Evolutionary conservation across 1,139 yeast genomes (phyloP).

Genomic region (Protomyces pachydermus): DNA sequence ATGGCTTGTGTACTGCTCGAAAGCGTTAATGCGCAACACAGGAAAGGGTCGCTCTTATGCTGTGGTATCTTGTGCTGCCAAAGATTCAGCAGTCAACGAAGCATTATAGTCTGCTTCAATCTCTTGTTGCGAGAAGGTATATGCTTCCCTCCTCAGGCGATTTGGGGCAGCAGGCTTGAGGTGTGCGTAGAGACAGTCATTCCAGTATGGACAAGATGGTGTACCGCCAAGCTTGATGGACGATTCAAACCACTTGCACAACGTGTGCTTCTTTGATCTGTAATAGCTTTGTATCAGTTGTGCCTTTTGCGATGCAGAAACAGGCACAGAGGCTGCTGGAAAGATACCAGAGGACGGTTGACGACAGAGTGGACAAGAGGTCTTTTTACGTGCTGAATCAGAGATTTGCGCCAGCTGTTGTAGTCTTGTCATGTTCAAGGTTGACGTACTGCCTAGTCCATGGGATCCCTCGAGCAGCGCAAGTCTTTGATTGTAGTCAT

Average conservation of each 20-base stretch:
- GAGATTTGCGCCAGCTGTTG: background rate
- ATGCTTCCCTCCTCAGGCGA: background rate
- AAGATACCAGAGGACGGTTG: background rate
- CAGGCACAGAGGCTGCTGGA: background rate
- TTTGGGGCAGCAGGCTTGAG: background rate
- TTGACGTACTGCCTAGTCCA: background rate
- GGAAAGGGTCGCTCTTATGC: too few relatives aligned
- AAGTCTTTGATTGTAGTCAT: background rate
- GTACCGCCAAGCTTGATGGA: background rate
- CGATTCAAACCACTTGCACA: background rate
- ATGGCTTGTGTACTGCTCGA: too few relatives aligned
- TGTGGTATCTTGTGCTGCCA: too few relatives aligned
- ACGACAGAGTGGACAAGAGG: background rate
- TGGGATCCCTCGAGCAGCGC: background rate
- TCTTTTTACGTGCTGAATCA: background rate
- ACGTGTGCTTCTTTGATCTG: background rate
- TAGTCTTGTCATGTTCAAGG: background rate
- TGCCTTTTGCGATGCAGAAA: background rate
- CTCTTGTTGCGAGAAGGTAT: background rate
- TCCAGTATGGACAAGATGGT: background rate
- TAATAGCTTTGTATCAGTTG: background rate
- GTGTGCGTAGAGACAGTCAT: background rate
- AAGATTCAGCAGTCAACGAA: background rate
- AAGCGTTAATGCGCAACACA: too few relatives aligned
- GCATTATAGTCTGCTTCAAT: background rate